A percentile compares a stretch with the other conserved stretches of the same genome.
These are phyloP conservation scores for Hymenoscyphus linearis DNA, from an alignment of 2,329 filamentous ascomycete genomes.

Conservation along the genomic window DNA sequence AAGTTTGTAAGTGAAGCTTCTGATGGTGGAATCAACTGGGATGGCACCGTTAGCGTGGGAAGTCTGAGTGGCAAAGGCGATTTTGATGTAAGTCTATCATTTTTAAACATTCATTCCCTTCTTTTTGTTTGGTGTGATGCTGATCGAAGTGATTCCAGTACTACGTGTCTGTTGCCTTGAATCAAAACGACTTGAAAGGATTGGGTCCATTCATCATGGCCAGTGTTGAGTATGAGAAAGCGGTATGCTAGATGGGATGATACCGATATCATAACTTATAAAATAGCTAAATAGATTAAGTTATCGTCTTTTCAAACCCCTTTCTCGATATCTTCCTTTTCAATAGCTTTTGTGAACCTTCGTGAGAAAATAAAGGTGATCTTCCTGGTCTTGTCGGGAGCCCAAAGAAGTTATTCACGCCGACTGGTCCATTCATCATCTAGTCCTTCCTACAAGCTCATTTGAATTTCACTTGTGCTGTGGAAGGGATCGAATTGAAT, in stretches of 20 bases:
- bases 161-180: slow-evolving; percentile 17
- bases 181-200: slow-evolving; percentile 24
- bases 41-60: slow-evolving; percentile 22
- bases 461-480: too few relatives aligned
- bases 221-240: slow-evolving; percentile 15
- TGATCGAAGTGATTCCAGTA: slow-evolving; percentile 15
- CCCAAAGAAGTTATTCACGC: too few relatives aligned
- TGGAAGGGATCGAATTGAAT: too few relatives aligned
- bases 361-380: too few relatives aligned
- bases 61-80: slow-evolving; percentile 20
- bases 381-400: too few relatives aligned
- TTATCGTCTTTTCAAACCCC: background rate
- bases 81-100: slow-evolving; percentile 19
- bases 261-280: background rate
- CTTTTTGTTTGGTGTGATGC: background rate
- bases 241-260: background rate
- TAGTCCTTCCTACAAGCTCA: too few relatives aligned
- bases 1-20: slow-evolving; percentile 14
- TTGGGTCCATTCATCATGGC: slow-evolving; percentile 24
- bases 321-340: background rate
- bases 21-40: slow-evolving; percentile 20
- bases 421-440: too few relatives aligned
- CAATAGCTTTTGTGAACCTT: too few relatives aligned
- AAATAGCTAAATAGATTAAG: background rate
- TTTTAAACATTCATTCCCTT: background rate